Base-by-base conservation (phyloP, 1,139 yeast species). In the Blastobotrys persicus region DNA sequence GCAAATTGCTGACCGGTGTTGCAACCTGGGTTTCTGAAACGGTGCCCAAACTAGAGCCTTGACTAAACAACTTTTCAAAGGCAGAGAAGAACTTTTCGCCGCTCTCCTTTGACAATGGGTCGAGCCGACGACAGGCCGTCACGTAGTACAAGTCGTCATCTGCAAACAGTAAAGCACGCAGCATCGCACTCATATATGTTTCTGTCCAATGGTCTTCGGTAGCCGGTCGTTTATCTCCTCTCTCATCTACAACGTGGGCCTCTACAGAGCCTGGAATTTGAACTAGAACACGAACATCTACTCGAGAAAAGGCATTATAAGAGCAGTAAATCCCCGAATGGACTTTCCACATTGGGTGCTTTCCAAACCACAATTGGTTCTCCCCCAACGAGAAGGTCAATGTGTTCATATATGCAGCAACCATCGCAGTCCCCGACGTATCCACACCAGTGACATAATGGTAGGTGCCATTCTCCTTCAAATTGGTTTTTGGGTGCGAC, bases 231-330 rank as follows among this genome's bases (percentile, higher is more conserved):
- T 70, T 73, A 47, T 78, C 80, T 18, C 83, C 83, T 38, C 70
- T 67, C 6, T 72, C 71, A 54, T 78, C 79, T 47, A 87, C 73
- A 18, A 83, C 77, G 63, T 79, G 85, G 1, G 95, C 83, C 62
- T 88, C 94, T 9, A 83, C 81, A 45, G 94, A 88, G 69, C 92
- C 92, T 0, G 91, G 91, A 44, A 81, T 74, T 45, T 76, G 76
- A 32, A 81, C 87, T 18, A 81, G 74, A 5, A 88, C 89, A 38
- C 94, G 75, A 57, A 85, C 75, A 62, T 88, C 96, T 16, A 79
- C 72, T 51, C 76, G 74, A 3, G 85, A 75, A 60, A 88, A 85
- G 2, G 85, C 82, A 68, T 83, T 82, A 72, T 80, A 85, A 2
- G 81, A 73, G 53, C 85, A 80, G 62, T 78, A 82, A 1, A 82